A percentile compares a stretch with the other conserved stretches of the same genome.
Evolutionary conservation across 2,329 filamentous ascomycete species (phyloP).

Genomic region (Fusarium begoniae): DNA sequence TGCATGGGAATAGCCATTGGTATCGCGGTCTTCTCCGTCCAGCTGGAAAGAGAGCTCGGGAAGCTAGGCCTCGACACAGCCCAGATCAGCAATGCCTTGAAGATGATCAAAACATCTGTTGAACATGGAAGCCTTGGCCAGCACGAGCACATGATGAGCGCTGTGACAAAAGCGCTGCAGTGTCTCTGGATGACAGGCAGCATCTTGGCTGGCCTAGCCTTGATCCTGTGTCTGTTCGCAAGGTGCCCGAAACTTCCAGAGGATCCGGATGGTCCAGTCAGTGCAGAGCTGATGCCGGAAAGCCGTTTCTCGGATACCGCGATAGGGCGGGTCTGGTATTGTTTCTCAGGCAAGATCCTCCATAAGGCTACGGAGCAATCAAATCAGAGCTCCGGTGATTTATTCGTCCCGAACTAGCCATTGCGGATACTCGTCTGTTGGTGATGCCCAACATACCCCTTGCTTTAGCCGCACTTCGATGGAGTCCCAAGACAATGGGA

Average conservation of each 20-base stretch:
- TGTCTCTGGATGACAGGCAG: slow-evolving; percentile 36
- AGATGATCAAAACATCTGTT: slow-evolving; percentile 34
- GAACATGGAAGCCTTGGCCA: slow-evolving; percentile 16
- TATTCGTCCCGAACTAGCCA: neutral
- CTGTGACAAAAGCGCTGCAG: slow-evolving; percentile 28
- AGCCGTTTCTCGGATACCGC: slow-evolving; percentile 10
- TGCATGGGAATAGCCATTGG: slow-evolving; percentile 43
- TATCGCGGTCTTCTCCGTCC: slow-evolving; percentile 40
- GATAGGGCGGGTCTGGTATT: slow-evolving; percentile 20
- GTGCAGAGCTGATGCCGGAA: neutral
- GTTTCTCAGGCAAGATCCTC: neutral
- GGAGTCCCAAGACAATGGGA: slow-evolving; percentile 20
- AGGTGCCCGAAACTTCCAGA: slow-evolving; percentile 34
- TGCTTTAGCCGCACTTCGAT: neutral
- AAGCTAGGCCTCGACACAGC: slow-evolving; percentile 6
- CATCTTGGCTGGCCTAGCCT: slow-evolving; percentile 28
- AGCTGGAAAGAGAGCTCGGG: slow-evolving; percentile 24
- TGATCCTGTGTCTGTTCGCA: slow-evolving; percentile 30
- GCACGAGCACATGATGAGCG: slow-evolving; percentile 9
- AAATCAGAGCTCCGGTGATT: neutral
- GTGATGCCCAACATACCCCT: slow-evolving; percentile 3
- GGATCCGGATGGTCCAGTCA: neutral
- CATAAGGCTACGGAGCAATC: neutral
- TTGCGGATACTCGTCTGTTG: neutral
- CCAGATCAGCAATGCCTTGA: slow-evolving; percentile 31